phyloP scores from a whole-genome alignment of 805 yeast species.

The Kluyveromyces starmeri region DNA sequence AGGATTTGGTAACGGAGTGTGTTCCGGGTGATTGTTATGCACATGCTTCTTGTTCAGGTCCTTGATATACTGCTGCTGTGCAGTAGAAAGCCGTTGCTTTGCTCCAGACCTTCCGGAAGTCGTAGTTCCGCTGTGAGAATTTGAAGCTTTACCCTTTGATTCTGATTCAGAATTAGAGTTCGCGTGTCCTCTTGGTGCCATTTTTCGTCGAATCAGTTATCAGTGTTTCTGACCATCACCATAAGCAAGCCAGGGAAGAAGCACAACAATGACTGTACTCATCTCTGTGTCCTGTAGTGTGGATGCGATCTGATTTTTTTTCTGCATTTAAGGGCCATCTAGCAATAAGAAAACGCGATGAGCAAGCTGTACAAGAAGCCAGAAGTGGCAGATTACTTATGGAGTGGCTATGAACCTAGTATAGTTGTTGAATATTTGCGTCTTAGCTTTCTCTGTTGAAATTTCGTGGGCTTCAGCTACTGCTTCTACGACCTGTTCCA shows the following conservation, averaged over 20 bases:
- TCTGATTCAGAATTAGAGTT: constrained; percentile 27
- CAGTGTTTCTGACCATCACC: too few relatives aligned
- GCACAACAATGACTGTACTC: too few relatives aligned
- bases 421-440: constrained; percentile 14
- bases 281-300: too few relatives aligned
- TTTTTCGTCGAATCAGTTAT: too few relatives aligned
- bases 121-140: constrained; percentile 6
- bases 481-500: constrained; percentile 10
- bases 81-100: constrained; percentile 41
- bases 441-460: constrained; percentile 5
- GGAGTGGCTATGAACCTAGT: constrained; percentile 11
- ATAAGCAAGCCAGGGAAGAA: too few relatives aligned
- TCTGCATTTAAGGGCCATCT: too few relatives aligned
- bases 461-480: constrained; percentile 8
- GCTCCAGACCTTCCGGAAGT: constrained; percentile 34
- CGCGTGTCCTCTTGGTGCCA: constrained; percentile 8
- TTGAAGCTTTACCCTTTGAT: constrained; percentile 13
- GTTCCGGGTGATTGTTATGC: constrained; percentile 64
- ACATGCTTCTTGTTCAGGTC: constrained; percentile 60
- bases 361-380: too few relatives aligned
- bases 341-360: too few relatives aligned
- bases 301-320: too few relatives aligned
- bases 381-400: too few relatives aligned
- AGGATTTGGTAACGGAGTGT: constrained; percentile 42
- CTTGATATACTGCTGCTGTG: constrained; percentile 57